phyloP scores from a whole-genome alignment of 176 grass and related monocot species.

The Tuctoria greenei region DNA sequence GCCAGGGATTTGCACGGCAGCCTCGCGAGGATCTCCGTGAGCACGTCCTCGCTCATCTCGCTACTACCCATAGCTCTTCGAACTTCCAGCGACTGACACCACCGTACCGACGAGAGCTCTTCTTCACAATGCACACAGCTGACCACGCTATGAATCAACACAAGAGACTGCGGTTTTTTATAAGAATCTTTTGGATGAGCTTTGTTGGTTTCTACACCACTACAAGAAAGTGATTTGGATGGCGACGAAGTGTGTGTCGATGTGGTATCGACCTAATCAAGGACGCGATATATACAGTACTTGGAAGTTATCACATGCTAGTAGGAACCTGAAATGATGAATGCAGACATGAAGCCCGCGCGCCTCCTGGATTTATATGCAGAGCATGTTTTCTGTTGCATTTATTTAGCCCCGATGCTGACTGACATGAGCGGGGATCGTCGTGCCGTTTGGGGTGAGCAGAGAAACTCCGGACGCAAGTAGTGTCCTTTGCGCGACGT shows the following conservation, averaged over 20 bases:
- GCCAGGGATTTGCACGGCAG: constrained; percentile 72
- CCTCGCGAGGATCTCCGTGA: constrained; percentile 62
- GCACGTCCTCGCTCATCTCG: constrained; percentile 53
- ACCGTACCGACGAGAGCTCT: no score
- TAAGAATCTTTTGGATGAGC: not conserved
- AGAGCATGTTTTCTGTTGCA: not conserved
- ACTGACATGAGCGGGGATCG: not conserved
- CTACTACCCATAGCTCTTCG: constrained; percentile 11
- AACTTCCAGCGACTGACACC: not conserved
- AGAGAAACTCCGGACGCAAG: not conserved
- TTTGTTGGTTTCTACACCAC: constrained; percentile 17
- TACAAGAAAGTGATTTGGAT: not conserved
- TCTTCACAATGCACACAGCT: not conserved
- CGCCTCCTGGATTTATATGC: not conserved
- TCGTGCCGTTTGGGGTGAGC: not conserved
- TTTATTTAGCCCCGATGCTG: not conserved
- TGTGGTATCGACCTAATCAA: not conserved
- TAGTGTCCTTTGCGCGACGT: not conserved
- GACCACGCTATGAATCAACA: not conserved
- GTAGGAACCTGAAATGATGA: not conserved
- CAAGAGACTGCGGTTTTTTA: not conserved
- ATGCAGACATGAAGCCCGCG: not conserved
- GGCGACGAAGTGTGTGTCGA: not conserved
- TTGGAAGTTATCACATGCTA: not conserved
- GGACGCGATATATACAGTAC: not conserved